Percentiles rank a stretch among this genome's conserved stretches.
Evolutionary conservation across 129 eudicot species (phyloP).

Genomic region (Oenanthe sinensis): DNA sequence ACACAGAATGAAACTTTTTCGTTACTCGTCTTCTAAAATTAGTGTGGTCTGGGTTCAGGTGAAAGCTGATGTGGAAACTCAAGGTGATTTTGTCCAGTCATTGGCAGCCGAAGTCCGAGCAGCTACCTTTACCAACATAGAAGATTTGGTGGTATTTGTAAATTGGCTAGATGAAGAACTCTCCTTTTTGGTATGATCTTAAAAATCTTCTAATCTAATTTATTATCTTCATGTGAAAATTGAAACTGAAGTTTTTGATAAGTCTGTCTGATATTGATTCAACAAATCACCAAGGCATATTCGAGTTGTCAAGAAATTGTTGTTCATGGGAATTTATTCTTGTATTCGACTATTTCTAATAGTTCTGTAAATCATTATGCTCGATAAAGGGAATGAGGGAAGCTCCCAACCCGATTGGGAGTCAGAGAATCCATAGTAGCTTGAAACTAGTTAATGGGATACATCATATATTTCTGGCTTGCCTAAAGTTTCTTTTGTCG

Average conservation of each 20-base stretch:
- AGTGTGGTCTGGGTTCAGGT: constrained; percentile 43
- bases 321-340: neutral
- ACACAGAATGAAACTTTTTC: neutral
- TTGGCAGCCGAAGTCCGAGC: constrained; percentile 91
- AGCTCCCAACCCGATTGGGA: too few species aligned
- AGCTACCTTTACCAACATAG: constrained; percentile 67
- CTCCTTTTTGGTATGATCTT: constrained; percentile 70
- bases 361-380: neutral
- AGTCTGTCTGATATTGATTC: neutral
- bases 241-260: neutral
- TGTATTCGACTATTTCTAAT: neutral
- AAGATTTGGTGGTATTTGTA: constrained; percentile 77
- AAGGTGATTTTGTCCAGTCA: constrained; percentile 97
- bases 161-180: constrained; percentile 99
- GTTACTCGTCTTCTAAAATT: neutral
- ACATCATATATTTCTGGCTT: neutral
- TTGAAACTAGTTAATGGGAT: neutral
- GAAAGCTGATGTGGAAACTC: constrained; percentile 98
- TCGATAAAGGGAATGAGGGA: too few species aligned
- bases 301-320: neutral
- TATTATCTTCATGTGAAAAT: neutral
- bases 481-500: neutral
- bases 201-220: neutral
- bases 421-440: neutral
- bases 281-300: neutral